These are phyloP conservation scores for Psidium guajava DNA, from an alignment of 345 rosid genomes.

Conservation along the genomic window DNA sequence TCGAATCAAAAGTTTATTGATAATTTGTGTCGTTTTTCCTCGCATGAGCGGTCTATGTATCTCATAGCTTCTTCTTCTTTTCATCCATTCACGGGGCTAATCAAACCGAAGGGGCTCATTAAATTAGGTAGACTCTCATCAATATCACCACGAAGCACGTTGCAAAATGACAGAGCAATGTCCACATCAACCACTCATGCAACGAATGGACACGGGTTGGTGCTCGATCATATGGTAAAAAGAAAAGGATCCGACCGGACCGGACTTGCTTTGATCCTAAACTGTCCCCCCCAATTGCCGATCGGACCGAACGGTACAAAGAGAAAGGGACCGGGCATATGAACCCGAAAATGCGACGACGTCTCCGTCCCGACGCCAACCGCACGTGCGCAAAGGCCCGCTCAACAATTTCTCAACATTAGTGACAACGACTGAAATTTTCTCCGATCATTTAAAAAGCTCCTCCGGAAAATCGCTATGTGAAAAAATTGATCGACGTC, in stretches of 20 bases:
- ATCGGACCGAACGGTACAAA: neutral
- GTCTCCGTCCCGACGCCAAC: neutral
- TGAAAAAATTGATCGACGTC: neutral
- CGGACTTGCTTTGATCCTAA: neutral
- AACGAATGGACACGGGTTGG: neutral
- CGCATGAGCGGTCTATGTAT: neutral
- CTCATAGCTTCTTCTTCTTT: neutral
- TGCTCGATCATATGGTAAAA: neutral
- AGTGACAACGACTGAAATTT: neutral
- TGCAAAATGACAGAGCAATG: neutral
- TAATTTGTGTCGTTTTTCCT: neutral
- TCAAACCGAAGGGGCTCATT: neutral
- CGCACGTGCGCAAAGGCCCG: neutral
- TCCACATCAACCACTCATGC: neutral
- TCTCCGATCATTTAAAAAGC: neutral
- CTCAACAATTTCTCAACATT: neutral
- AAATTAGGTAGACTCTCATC: neutral
- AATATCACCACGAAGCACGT: neutral
- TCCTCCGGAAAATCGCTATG: neutral
- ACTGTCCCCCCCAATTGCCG: neutral
- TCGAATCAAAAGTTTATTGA: fast-evolving
- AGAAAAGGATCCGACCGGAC: neutral
- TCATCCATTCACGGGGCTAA: neutral
- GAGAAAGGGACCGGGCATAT: neutral
- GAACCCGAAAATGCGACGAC: neutral